Percentiles rank a stretch among this genome's conserved stretches.
Conservation (phyloP, 2,329 filamentous ascomycete genomes). For the Fusarium sp. region DNA sequence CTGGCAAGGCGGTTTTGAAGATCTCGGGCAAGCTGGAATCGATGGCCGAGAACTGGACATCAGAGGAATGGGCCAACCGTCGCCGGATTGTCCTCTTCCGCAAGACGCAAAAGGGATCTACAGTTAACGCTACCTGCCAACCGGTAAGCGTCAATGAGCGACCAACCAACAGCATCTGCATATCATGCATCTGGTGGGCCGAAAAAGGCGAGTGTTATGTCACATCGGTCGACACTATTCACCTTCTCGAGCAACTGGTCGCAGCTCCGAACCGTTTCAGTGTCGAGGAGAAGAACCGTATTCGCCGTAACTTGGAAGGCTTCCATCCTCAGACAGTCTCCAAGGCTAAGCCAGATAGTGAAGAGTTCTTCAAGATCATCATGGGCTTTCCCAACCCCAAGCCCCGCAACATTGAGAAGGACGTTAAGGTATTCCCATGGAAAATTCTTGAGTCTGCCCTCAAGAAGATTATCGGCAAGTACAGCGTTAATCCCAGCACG, state of each 20-base stretch:
- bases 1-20: constrained; percentile 84
- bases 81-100: constrained; percentile 89
- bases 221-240: constrained; percentile 96
- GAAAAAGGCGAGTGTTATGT: constrained; percentile 92
- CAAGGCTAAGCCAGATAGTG: constrained; percentile 89
- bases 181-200: constrained; percentile 98
- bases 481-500: constrained; percentile 64
- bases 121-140: constrained; percentile 82
- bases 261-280: constrained; percentile 80
- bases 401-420: constrained; percentile 97
- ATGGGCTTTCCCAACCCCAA: constrained; percentile 97
- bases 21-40: constrained; percentile 84
- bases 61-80: constrained; percentile 81
- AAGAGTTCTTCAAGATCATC: constrained; percentile 98
- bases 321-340: constrained; percentile 93
- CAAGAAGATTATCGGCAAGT: constrained; percentile 99
- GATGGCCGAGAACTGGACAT: constrained; percentile 86
- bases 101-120: constrained; percentile 82
- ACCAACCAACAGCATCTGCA: constrained; percentile 85
- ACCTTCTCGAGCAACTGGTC: constrained; percentile 90
- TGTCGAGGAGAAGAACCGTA: constrained; percentile 98
- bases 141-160: constrained; percentile 82
- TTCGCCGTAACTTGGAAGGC: constrained; percentile 92
- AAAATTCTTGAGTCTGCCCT: constrained; percentile 85
- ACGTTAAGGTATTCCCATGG: constrained; percentile 99